Evolutionary conservation across 2,329 filamentous ascomycete species (phyloP), one percentile per base, ranked within the genome.

Genomic region (Penicillium rolfsii): DNA sequence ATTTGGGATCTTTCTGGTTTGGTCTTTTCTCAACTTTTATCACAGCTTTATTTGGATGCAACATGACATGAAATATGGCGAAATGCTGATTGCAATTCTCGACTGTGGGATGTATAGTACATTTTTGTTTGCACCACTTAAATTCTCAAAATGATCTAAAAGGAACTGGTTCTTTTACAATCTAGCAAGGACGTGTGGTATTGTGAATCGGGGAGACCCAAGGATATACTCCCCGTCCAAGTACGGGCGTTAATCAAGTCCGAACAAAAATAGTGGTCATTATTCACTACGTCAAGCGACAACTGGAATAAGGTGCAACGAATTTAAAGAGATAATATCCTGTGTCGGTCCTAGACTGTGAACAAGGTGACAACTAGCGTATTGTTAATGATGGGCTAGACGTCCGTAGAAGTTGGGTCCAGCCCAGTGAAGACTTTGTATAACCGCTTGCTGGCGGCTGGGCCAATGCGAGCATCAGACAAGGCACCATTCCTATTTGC

Each of bases 401-500:
- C 67, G 69, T 82, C 80, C 8, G 77, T 80, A 1, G 79, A 79
- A 9, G 73, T 62, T 30, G 80, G 76, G 67, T 83, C 80, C 49
- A 75, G 64, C 2, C 79, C 79, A 67, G 78, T 82, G 61, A 83
- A 83, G 1, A 83, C 79, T 69, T 81, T 82, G 65, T 80, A 80
- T 59, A 83, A 59, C 35, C 81, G 75, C 63, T 71, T 78, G 61
- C 80, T 82, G 5, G 80, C 74, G 26, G 80, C 78, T n/a, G 79
- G 80, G 0, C 81, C 81, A 48, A 83, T 76, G 14, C 77, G 74
- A 9, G 77, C 73, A 41, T 82, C 79, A 2, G 80, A 78, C 56
- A 79, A 63, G 0, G 73, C 77, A 26, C 81, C 81, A 58, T 77
- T 80, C 61, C 75, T 79, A 62, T 83, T 82, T 43, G 79, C 78